Evolutionary conservation across 2,329 filamentous ascomycete species (phyloP).

Genomic region (Cladosporium colombiae): DNA sequence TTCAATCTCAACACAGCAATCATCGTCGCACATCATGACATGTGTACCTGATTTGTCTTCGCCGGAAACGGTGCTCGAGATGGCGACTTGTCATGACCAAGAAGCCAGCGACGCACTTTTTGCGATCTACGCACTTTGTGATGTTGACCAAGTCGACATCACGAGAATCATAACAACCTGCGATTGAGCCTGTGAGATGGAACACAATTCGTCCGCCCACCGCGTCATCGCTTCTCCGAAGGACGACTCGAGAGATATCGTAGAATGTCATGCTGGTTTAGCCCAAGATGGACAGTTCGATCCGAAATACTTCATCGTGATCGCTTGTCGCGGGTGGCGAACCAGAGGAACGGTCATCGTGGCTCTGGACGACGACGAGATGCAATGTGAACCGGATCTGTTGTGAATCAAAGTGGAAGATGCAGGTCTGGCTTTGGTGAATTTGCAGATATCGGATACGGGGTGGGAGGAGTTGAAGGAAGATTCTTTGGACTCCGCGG

Average conservation of each 20-base stretch:
- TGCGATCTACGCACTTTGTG: background rate
- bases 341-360: too few relatives aligned
- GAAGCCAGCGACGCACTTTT: background rate
- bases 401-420: too few relatives aligned
- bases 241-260: background rate
- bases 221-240: background rate
- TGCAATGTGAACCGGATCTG: too few relatives aligned
- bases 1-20: background rate
- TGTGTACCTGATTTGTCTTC: background rate
- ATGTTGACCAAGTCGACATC: background rate
- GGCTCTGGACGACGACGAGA: too few relatives aligned
- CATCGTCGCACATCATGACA: background rate
- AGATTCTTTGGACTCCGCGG: background rate
- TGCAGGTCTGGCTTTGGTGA: too few relatives aligned
- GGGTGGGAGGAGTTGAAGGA: background rate
- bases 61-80: background rate
- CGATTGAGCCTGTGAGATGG: background rate
- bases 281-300: too few relatives aligned
- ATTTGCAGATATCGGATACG: background rate
- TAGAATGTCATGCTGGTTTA: background rate
- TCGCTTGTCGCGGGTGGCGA: too few relatives aligned
- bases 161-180: background rate
- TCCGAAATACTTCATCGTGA: too few relatives aligned
- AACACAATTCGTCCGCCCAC: background rate
- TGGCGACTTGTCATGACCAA: background rate